Base-by-base conservation (phyloP, 2,329 filamentous ascomycete genomes). In the Calonectria honghensis region DNA sequence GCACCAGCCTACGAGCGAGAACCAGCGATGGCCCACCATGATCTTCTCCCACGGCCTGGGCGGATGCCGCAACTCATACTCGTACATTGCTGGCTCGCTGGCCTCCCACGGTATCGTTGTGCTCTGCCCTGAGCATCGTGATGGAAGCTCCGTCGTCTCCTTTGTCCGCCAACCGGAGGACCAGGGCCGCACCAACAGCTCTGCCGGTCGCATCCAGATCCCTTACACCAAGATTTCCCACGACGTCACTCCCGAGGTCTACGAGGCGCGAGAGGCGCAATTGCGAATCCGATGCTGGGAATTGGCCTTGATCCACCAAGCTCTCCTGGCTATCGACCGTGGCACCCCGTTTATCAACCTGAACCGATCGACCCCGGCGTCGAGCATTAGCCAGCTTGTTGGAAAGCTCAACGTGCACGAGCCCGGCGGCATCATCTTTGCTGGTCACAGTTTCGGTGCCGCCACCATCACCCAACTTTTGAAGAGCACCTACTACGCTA, bases 1-100 rank as follows among this genome's bases (percentile, higher is more conserved):
- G 10, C 89, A 92, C 81, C 74, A 87, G 73, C 81, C 91, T 73
- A 80, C 86, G 14, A 85, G 87, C 4, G 81, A 86, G 5, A 85
- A 86, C 73, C 86, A 88, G 71, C 87, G 91, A 86, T 97, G 94
- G 93, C 95, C 95, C 0, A 94, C 95, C 0, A 92, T 95, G 87
- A 88, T 98, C 76, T 97, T 98, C 85, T 97, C 95, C 1, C 95
- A 98, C 82, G 95, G 95, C 0, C 88, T 98, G 1, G 95, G 94
- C 48, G 95, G 95, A 48, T 93, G 91, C 74, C 90, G 94, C 77
- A 97, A 97, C 80, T 92, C 94, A 14, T 98, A 98, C 86, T 96
- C 94, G n/a, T 93, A 96, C 81, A 86, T 97, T 31, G 93, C 91
- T 24, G 94, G 94, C 20, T 95, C 94, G 0, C 86, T 98, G 35